Conservation (phyloP, 495 filamentous ascomycete species). For the Xylaria venustula region DNA sequence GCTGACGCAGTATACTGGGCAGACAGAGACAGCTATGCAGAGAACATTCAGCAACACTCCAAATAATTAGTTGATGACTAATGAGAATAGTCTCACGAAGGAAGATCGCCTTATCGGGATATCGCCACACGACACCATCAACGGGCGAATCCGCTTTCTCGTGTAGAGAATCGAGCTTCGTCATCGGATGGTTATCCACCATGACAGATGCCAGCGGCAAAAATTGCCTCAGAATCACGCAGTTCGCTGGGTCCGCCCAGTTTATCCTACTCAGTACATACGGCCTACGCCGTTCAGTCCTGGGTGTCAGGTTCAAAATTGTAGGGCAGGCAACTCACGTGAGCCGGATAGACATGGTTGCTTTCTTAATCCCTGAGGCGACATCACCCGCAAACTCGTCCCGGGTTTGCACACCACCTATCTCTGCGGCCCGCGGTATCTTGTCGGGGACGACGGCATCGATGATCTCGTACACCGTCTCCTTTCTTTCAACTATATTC, state of each 20-base stretch:
- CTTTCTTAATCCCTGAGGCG: conserved; percentile 41
- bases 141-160: conserved; percentile 50
- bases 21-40: conserved; percentile 53
- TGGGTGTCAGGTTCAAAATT: neutral
- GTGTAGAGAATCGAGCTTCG: conserved; percentile 44
- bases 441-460: conserved; percentile 42
- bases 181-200: conserved; percentile 46
- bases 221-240: conserved; percentile 56
- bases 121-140: conserved; percentile 54
- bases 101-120: conserved; percentile 59
- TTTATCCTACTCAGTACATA: conserved; percentile 54
- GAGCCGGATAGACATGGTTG: conserved; percentile 55
- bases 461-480: conserved; percentile 27
- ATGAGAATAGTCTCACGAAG: conserved; percentile 41
- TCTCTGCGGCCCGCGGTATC: conserved; percentile 34
- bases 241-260: conserved; percentile 54
- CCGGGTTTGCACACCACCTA: conserved; percentile 38
- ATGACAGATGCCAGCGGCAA: conserved; percentile 50
- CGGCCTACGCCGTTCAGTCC: conserved; percentile 38
- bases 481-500: conserved; percentile 20
- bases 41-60: conserved; percentile 6
- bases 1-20: conserved; percentile 57
- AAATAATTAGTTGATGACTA: neutral
- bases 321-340: conserved; percentile 30
- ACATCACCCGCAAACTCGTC: conserved; percentile 54